Percentiles rank a stretch among this genome's conserved stretches.
phyloP scores from a whole-genome alignment of 2,329 filamentous ascomycete species.

The Cadophora sp. region DNA sequence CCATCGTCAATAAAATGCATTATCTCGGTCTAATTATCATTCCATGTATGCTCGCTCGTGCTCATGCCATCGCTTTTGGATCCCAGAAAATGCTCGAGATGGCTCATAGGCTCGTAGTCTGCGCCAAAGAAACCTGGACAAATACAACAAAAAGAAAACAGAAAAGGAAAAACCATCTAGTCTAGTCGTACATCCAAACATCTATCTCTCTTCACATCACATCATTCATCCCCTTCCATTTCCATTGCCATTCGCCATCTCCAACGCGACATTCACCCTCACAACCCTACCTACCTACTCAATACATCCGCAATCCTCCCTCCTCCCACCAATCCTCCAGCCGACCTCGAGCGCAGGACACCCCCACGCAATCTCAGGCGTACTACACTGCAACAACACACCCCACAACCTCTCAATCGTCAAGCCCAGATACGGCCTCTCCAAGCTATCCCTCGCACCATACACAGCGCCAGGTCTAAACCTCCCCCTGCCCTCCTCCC shows the following conservation, averaged over 20 bases:
- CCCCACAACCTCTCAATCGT: constrained; percentile 50
- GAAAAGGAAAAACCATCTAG: no score
- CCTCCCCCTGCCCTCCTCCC: constrained; percentile 34
- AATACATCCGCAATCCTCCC: constrained; percentile 39
- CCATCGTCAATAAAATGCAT: no score
- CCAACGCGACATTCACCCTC: not conserved
- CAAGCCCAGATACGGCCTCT: constrained; percentile 45
- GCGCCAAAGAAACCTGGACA: no score
- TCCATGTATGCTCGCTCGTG: not conserved
- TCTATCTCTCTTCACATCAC: no score
- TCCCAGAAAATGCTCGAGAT: no score
- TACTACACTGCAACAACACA: constrained; percentile 46
- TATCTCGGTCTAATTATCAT: not conserved
- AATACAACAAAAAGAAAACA: no score
- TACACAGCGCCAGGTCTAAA: constrained; percentile 33
- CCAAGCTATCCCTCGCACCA: constrained; percentile 37
- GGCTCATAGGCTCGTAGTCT: no score
- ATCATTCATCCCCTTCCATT: no score
- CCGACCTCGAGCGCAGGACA: constrained; percentile 38
- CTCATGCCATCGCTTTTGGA: no score
- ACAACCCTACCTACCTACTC: constrained; percentile 18
- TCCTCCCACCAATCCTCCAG: constrained; percentile 35
- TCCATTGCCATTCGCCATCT: no score
- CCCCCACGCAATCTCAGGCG: constrained; percentile 39
- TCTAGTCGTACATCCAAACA: no score